Evolutionary conservation across 768 basidiomycete species (phyloP).

Genomic region (Tephrocybe rancida): DNA sequence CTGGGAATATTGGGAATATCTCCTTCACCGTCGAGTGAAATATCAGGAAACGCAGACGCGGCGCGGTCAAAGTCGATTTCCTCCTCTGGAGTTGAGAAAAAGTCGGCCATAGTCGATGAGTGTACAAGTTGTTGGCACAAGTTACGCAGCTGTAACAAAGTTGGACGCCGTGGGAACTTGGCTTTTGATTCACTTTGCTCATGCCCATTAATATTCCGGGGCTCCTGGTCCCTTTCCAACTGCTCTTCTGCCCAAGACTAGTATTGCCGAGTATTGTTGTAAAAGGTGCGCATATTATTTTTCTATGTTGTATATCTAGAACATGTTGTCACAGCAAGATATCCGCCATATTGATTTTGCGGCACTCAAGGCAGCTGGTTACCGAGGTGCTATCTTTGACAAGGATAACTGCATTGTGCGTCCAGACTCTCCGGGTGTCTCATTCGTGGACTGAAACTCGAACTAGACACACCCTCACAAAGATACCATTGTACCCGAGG

Average conservation of each 20-base stretch:
- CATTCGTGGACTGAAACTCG: not conserved
- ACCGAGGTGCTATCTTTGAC: constrained; percentile 91
- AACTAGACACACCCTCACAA: constrained; percentile 76
- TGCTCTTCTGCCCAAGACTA: constrained; percentile 66
- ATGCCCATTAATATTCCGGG: constrained; percentile 83
- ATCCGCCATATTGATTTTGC: constrained; percentile 84
- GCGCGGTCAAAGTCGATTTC: constrained; percentile 83
- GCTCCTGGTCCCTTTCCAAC: constrained; percentile 69
- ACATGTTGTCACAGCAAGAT: constrained; percentile 57
- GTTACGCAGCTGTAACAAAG: not conserved
- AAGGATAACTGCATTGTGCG: constrained; percentile 96
- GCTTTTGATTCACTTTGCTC: not conserved
- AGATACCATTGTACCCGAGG: constrained; percentile 76
- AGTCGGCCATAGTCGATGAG: constrained; percentile 28
- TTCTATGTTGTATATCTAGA: constrained; percentile 10
- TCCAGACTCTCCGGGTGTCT: constrained; percentile 5
- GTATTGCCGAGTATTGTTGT: constrained; percentile 66
- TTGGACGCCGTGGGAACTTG: constrained; percentile 22
- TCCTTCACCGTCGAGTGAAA: constrained; percentile 68
- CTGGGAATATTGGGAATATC: constrained; percentile 50
- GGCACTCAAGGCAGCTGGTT: constrained; percentile 73
- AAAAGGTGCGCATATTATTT: constrained; percentile 50
- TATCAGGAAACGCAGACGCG: constrained; percentile 85
- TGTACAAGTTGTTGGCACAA: constrained; percentile 16
- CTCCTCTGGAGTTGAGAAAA: constrained; percentile 37